Base-by-base conservation (phyloP, 1,284 basidiomycete genomes). In the Leccinum glutinopallens region DNA sequence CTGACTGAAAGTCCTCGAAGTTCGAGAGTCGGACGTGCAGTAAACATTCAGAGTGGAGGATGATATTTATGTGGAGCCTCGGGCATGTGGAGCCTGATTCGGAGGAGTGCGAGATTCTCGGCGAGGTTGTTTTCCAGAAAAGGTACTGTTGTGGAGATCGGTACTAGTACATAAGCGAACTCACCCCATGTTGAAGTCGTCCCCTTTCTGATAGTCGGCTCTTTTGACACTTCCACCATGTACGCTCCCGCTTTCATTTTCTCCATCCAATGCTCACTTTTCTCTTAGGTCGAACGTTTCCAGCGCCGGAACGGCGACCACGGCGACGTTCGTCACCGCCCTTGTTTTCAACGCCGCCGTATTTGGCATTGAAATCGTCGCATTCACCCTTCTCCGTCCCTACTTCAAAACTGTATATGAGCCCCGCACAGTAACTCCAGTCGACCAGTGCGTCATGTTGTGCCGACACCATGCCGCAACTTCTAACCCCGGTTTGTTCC, bases 351-450 rank as follows among this genome's bases (percentile, higher is more conserved):
- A 93, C 70, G 82, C 79, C 1, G 83, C 83, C 32, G 84, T 92
- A 25, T 91, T 91, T 67, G 87, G 77, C 2, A 79, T 78, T 9
- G 89, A 94, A 77, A 75, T 96, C 54, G 78, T 76, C 6, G 83
- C 83, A 5, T 96, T 94, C 77, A 90, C 91, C 25, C 65, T 92
- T 67, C 75, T 92, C 19, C 81, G 90, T 43, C 87, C 87, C 0
- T 84, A 84, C 69, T 93, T 93, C 80, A 89, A 85, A 68, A 79
- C 84, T 13, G 87, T 92, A 35, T 95, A 96, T 73, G 92, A 95
- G 72, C 94, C 94, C 0, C 81, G 93, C 60, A 90, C 92, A 53
- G 87, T 87, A 70, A 87, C 82, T 56, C 78, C 72, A 54, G 73
- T 77, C 66, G 71, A 83, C 74, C 68, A 78, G 85, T 87, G 73